Evolutionary conservation across 176 grass and related monocot genomes (phyloP), one percentile per base, ranked within the genome.

Genomic region (Rhynchospora pubera): DNA sequence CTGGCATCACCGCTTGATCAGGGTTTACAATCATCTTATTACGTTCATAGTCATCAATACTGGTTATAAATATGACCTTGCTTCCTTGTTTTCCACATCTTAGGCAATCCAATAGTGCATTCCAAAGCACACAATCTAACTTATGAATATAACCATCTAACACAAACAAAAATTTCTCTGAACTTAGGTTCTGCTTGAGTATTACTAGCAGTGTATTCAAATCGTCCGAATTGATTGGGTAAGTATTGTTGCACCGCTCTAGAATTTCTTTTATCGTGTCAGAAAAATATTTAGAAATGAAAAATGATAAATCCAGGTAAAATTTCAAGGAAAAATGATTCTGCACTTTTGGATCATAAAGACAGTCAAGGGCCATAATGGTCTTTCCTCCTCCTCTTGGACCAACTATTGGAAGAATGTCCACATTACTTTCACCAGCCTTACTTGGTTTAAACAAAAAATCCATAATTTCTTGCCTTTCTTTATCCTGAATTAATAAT

Each of bases 321-420:
- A 42, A 16, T 43, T 43, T 68, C 0, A 28, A 57, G 9, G 84
- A 68, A 82, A 86, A 89, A 82, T 52, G 6, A 43, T 46, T 1
- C 3, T 42, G 86, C 34, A 89, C 83, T 72, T 79, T 88, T 39
- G 85, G 79, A 7, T 91, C 74, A 1, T 68, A 52, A 19, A 66
- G 77, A 55, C 84, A 70, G 57, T 89, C 83, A 65, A 83, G 86
- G 5, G 82, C 83, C 0, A 86, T 79, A 0, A 82, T 88, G 57
- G 73, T 91, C 72, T 86, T 88, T 23, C 89, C 89, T n/a, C 65
- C 79, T 64, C 78, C 80, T 0, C 1, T 1, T 8, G 48, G 0
- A 30, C 89, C 86, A 3, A 79, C 52, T 22, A 88, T 26, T 3
- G 86, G 72, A 77, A 77, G 72, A 2, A 77, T 55, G 52, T 28